phyloP scores from a whole-genome alignment of 805 yeast genomes.

The Monosporozyma yasuniensis region DNA sequence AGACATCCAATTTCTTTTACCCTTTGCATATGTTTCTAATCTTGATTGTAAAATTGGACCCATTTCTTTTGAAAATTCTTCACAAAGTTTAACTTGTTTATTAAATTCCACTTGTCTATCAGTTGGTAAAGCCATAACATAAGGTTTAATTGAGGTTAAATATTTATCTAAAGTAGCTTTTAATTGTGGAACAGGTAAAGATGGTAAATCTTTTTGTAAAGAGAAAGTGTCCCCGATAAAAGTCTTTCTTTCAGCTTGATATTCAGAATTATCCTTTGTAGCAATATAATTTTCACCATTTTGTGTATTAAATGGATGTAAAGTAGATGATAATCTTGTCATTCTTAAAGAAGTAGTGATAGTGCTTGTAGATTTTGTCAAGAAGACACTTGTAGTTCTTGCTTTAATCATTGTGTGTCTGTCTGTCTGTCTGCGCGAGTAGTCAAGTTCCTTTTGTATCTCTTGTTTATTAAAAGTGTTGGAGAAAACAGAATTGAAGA shows the following conservation, averaged over 20 bases:
- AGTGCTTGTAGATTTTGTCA: background rate
- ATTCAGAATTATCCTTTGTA: slow-evolving; percentile 12
- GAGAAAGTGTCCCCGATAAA: slow-evolving; percentile 61
- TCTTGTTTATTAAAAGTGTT: background rate
- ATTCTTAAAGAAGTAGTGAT: background rate
- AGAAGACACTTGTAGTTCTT: background rate
- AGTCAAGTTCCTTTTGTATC: background rate
- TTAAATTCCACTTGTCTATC: slow-evolving; percentile 38
- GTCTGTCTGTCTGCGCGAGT: too few species aligned
- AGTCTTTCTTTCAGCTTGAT: slow-evolving; percentile 14
- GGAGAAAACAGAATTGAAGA: too few species aligned
- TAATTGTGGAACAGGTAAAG: slow-evolving; percentile 79
- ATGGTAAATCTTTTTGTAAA: slow-evolving; percentile 66
- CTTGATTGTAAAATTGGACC: slow-evolving; percentile 64
- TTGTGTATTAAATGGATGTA: slow-evolving; percentile 17
- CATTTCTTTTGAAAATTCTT: slow-evolving; percentile 59
- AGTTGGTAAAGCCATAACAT: slow-evolving; percentile 29
- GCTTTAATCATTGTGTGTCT: background rate
- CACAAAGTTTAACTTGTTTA: slow-evolving; percentile 44
- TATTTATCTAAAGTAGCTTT: slow-evolving; percentile 61
- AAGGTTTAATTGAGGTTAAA: slow-evolving; percentile 66
- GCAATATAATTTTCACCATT: slow-evolving; percentile 25
- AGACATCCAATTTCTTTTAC: slow-evolving; percentile 76
- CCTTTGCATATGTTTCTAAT: slow-evolving; percentile 46
- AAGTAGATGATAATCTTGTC: background rate